A percentile compares a stretch with the other conserved stretches of the same genome.
Evolutionary conservation across 371 early-diverging fungal species (phyloP).

Genomic region (Apophysomyces trapeziformis): DNA sequence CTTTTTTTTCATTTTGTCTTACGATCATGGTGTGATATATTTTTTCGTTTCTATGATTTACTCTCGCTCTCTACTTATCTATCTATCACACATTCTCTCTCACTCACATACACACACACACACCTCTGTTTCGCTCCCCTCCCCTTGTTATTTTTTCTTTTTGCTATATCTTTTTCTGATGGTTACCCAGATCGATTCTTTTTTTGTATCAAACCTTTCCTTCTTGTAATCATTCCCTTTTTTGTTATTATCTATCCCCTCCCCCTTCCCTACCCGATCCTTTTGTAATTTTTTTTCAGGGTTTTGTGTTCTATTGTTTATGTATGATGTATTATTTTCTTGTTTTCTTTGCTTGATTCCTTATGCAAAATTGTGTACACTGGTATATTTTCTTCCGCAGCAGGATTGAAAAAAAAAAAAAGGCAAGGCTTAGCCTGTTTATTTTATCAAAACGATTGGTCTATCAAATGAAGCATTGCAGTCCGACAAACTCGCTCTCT

Average conservation of each 20-base stretch:
- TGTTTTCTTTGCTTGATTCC: background rate
- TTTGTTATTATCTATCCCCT: background rate
- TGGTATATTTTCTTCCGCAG: background rate
- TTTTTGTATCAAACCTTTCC: constrained; percentile 12
- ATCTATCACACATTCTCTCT: no score
- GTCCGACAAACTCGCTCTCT: no score
- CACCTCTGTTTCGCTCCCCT: background rate
- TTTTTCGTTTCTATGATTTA: constrained; percentile 4
- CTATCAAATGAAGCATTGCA: background rate
- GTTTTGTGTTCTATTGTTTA: constrained; percentile 6
- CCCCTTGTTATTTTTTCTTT: background rate
- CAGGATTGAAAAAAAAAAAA: background rate
- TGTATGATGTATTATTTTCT: constrained; percentile 5
- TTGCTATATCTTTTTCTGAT: background rate
- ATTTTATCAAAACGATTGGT: background rate
- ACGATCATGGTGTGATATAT: constrained; percentile 1
- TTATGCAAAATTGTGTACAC: constrained; percentile 1
- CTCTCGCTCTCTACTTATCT: background rate
- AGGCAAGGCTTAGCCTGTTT: background rate
- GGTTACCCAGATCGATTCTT: constrained; percentile 5
- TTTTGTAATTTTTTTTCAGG: constrained; percentile 3
- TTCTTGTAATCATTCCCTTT: constrained; percentile 3
- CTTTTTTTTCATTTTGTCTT: background rate
- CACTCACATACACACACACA: background rate
- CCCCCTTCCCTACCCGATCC: constrained; percentile 2